Percentiles rank a stretch among this genome's conserved stretches.
Conservation (phyloP, 768 basidiomycete species). For the Butyriboletus loyo region DNA sequence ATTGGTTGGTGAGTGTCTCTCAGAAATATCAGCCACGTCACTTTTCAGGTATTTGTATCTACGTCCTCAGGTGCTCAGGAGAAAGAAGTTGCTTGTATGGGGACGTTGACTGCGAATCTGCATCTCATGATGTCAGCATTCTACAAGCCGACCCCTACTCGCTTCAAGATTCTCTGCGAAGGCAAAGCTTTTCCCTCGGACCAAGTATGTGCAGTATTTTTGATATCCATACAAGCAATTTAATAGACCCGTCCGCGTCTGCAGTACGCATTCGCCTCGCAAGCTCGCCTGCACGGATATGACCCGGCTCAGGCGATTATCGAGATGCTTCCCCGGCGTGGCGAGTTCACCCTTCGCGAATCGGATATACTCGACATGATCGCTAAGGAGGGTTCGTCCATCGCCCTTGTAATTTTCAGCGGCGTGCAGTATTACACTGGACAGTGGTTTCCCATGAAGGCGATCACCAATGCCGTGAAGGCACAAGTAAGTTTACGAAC, state of each 20-base stretch:
- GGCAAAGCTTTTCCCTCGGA: conserved; percentile 94
- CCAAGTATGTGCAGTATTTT: conserved; percentile 54
- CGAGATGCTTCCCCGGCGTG: conserved; percentile 73
- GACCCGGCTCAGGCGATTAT: conserved; percentile 72
- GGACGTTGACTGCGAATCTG: conserved; percentile 91
- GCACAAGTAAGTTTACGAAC: conserved; percentile 56
- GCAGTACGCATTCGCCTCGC: conserved; percentile 97
- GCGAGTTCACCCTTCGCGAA: conserved; percentile 83
- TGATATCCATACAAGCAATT: conserved; percentile 13
- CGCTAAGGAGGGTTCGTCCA: conserved; percentile 64
- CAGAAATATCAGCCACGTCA: neutral
- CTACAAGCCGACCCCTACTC: conserved; percentile 80
- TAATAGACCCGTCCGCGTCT: conserved; percentile 5
- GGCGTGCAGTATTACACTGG: conserved; percentile 98
- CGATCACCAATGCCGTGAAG: conserved; percentile 81
- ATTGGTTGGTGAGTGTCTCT: conserved; percentile 64
- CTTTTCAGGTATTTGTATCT: conserved; percentile 15
- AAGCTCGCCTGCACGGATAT: conserved; percentile 75
- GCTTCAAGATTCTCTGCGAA: conserved; percentile 95
- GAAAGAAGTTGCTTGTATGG: conserved; percentile 93
- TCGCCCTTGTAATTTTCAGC: conserved; percentile 89
- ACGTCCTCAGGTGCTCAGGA: conserved; percentile 68
- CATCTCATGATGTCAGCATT: conserved; percentile 94
- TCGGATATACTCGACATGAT: conserved; percentile 83
- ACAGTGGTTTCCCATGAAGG: conserved; percentile 86